A percentile compares a stretch with the other conserved stretches of the same genome.
phyloP scores from a whole-genome alignment of 2,329 filamentous ascomycete genomes.

The Aureobasidium uvarum region DNA sequence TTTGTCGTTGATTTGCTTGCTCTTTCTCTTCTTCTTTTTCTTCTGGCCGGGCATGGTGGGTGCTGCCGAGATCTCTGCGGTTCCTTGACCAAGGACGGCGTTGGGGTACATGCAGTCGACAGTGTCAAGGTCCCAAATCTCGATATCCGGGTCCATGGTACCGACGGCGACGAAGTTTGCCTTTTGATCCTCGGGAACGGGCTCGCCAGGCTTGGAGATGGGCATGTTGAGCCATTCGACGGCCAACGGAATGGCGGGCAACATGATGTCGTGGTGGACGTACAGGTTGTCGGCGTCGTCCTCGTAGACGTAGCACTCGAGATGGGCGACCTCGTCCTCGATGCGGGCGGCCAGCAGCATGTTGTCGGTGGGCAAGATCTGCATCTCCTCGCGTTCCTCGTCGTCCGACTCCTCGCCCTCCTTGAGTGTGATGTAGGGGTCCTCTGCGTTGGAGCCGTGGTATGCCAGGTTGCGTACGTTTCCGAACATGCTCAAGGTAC shows the following conservation, averaged over 20 bases:
- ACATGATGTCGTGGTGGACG: slow-evolving; percentile 99
- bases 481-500: slow-evolving; percentile 87
- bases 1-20: slow-evolving; percentile 80
- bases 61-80: slow-evolving; percentile 39
- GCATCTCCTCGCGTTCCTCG: slow-evolving; percentile 88
- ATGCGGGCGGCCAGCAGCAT: slow-evolving; percentile 88
- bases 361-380: slow-evolving; percentile 91
- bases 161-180: slow-evolving; percentile 95
- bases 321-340: slow-evolving; percentile 93
- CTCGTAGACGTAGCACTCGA: slow-evolving; percentile 98
- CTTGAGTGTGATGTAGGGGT: slow-evolving; percentile 92
- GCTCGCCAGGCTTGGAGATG: slow-evolving; percentile 64
- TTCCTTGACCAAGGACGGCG: slow-evolving; percentile 81
- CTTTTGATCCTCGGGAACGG: slow-evolving; percentile 59
- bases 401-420: slow-evolving; percentile 65
- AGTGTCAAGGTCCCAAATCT: slow-evolving; percentile 95
- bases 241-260: slow-evolving; percentile 91
- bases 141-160: slow-evolving; percentile 97
- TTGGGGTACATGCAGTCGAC: slow-evolving; percentile 98
- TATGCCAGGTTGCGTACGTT: slow-evolving; percentile 93
- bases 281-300: slow-evolving; percentile 95
- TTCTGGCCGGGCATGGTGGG: slow-evolving; percentile 52
- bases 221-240: slow-evolving; percentile 94
- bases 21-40: slow-evolving; percentile 90
- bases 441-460: slow-evolving; percentile 89